phyloP scores from a whole-genome alignment of 1,139 yeast genomes.

The Lodderomyces margitis region DNA sequence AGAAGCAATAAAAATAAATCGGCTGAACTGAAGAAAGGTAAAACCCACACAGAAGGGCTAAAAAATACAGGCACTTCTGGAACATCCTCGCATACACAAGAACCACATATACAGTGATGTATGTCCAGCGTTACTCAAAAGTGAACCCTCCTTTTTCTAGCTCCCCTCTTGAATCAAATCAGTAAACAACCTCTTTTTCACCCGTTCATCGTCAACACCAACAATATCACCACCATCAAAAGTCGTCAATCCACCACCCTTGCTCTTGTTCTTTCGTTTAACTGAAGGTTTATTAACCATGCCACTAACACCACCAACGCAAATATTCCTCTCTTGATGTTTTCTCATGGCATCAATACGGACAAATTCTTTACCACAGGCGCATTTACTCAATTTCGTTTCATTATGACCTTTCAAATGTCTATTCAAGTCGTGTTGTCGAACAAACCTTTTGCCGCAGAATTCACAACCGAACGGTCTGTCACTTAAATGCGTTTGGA shows the following conservation, averaged over 20 bases:
- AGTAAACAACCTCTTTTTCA: not conserved
- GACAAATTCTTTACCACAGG: constrained; percentile 90
- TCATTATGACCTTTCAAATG: constrained; percentile 88
- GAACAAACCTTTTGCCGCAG: constrained; percentile 72
- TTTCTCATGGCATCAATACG: constrained; percentile 85
- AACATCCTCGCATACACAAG: too few relatives aligned
- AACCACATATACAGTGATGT: too few relatives aligned
- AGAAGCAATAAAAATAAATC: too few relatives aligned
- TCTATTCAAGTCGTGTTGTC: constrained; percentile 91
- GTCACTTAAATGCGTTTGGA: constrained; percentile 94
- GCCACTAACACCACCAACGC: constrained; percentile 57
- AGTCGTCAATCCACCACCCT: too few relatives aligned
- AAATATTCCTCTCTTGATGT: constrained; percentile 77
- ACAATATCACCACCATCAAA: constrained; percentile 4
- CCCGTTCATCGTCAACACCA: not conserved
- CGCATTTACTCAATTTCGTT: constrained; percentile 67
- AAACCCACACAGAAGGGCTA: not conserved
- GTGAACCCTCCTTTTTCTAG: not conserved
- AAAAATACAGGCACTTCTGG: too few relatives aligned
- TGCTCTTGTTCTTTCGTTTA: constrained; percentile 11
- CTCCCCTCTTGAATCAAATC: not conserved
- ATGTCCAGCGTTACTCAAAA: too few relatives aligned
- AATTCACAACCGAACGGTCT: constrained; percentile 70
- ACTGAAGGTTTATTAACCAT: constrained; percentile 31
- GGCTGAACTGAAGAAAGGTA: too few relatives aligned